Evolutionary conservation across 257 asterid genomes (phyloP), one percentile per base, ranked within the genome.

Genomic region (Solanum medicagineum): DNA sequence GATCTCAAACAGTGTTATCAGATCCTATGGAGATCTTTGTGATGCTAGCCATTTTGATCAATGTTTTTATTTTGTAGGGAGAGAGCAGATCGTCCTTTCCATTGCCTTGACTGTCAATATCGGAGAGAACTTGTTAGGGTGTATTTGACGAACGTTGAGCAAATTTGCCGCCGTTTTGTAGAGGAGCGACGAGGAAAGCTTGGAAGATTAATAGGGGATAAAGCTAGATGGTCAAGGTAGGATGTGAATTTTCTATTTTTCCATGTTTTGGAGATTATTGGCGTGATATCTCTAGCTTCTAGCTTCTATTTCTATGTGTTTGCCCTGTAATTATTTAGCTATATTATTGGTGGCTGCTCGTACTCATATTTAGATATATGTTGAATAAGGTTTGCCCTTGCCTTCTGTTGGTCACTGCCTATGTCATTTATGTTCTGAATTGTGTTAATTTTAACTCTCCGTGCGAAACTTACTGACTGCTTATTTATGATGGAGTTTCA

Each of bases 51-150:
- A 16, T 60, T 68, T 80, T 68, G 86, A 73, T 62, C 75, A 22
- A 69, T 71, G 4, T 29, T 80, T 68, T 88, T 86, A 56, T 17
- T 91, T 83, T 85, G 84, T 89, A 96, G 99, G 93, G 98, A 94
- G 90, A 96, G 96, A 92, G 90, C 91, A 60, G 95, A 96, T 80
- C 90, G 95, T 73, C 99, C 97, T 10, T 96, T 96, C 87, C 97
- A 97, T 63, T 93, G 98, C 90, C 98, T 96, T 53, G 98, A 93
- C 86, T 88, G 93, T 87, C 94, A 90, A 86, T 96, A 96, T 87
- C 89, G 99, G 88, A 90, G 99, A 93, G 99, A 96, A 85, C 98
- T 95, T 88, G 93, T 95, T 22, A 88, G 99, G 62, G 98, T 95
- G 14, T 96, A 96, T 90, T 88, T 95, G 89, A 92, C 96, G 81